Conservation (phyloP, 2,329 filamentous ascomycete species). For the Pseudocercospora crystallina region DNA sequence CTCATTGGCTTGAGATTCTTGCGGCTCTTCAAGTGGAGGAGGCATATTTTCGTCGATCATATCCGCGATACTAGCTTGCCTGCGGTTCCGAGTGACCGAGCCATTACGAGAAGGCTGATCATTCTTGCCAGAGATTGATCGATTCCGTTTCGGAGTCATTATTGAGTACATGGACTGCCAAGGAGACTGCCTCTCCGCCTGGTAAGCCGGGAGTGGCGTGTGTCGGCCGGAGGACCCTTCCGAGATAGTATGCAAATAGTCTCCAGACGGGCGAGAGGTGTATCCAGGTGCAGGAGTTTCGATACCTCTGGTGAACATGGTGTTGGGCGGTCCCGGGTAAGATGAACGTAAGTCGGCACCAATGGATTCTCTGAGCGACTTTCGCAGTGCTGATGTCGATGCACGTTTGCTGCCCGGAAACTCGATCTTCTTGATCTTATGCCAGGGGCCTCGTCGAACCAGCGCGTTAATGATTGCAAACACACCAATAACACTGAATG, state of each 20-base stretch:
- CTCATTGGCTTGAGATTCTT: no score
- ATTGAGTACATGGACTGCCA: constrained; percentile 13
- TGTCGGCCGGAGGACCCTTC: constrained; percentile 12
- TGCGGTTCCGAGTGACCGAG: neutral
- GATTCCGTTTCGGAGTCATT: constrained; percentile 5
- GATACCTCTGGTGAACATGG: neutral
- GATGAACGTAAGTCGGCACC: constrained; percentile 3
- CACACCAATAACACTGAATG: constrained; percentile 29
- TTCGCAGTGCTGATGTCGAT: constrained; percentile 16
- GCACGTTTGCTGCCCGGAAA: constrained; percentile 19
- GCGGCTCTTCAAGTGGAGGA: constrained; percentile 3
- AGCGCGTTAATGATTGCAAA: constrained; percentile 30
- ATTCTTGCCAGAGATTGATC: constrained; percentile 4
- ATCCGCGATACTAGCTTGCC: no score
- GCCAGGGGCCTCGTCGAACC: constrained; percentile 29
- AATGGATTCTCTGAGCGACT: constrained; percentile 22
- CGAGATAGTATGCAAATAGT: neutral
- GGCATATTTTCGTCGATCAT: neutral
- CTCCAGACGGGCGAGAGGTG: constrained; percentile 8
- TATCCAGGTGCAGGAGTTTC: constrained; percentile 24
- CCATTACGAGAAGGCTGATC: neutral
- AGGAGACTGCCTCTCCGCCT: constrained; percentile 11
- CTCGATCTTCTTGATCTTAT: constrained; percentile 24
- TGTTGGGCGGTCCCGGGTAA: constrained; percentile 9
- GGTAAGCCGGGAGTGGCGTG: constrained; percentile 22